phyloP scores from a whole-genome alignment of 1,139 yeast species.

The Martiniozyma asiatica region DNA sequence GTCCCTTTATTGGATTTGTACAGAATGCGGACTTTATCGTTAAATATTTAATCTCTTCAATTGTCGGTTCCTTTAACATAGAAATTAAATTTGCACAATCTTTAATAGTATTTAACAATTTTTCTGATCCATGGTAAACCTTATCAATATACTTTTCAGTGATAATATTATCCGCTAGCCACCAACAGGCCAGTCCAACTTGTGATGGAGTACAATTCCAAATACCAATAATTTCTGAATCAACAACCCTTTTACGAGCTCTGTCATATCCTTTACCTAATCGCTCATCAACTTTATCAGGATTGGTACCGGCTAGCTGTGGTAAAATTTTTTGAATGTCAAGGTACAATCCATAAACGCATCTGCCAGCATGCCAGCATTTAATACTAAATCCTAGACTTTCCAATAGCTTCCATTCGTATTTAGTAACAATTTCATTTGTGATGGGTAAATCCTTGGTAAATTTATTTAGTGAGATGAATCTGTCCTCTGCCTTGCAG shows the following conservation, averaged over 20 bases:
- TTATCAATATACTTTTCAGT: conserved; percentile 54
- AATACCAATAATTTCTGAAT: conserved; percentile 33
- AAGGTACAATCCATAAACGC: conserved; percentile 83
- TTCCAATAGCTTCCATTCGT: conserved; percentile 69
- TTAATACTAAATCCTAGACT: conserved; percentile 66
- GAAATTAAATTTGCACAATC: too few relatives aligned
- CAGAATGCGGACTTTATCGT: too few relatives aligned
- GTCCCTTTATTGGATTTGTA: too few relatives aligned
- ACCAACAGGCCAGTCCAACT: conserved; percentile 78
- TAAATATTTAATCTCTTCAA: too few relatives aligned
- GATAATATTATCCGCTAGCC: conserved; percentile 50
- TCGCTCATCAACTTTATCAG: conserved; percentile 27
- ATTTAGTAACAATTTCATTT: conserved; percentile 54
- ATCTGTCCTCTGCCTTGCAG: conserved; percentile 84
- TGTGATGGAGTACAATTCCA: conserved; percentile 76
- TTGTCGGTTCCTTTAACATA: too few relatives aligned
- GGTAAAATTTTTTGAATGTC: conserved; percentile 67
- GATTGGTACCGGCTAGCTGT: too few relatives aligned
- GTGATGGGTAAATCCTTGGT: conserved; percentile 56
- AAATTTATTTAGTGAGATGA: conserved; percentile 76
- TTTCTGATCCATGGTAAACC: conserved; percentile 29
- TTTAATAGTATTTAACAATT: conserved; percentile 32
- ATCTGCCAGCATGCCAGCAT: conserved; percentile 81
- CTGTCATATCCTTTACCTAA: conserved; percentile 54
- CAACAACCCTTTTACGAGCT: too few relatives aligned